Evolutionary conservation across 2,329 filamentous ascomycete species (phyloP).

Genomic region (Sporothrix luriei): DNA sequence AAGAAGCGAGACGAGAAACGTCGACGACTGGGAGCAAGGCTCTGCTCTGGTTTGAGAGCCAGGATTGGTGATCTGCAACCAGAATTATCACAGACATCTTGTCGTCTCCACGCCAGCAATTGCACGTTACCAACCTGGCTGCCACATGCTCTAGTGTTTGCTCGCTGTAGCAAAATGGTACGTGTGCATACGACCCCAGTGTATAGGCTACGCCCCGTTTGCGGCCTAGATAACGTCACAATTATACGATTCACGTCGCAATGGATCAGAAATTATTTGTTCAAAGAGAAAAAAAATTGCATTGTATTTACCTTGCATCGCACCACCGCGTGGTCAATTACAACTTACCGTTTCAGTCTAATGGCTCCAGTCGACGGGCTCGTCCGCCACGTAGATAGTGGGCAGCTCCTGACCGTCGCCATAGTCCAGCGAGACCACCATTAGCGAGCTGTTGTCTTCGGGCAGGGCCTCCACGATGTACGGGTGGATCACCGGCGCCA

Average conservation of each 20-base stretch:
- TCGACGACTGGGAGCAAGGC: not conserved
- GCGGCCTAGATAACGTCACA: not conserved
- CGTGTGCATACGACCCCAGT: too few relatives aligned
- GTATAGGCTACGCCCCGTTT: too few relatives aligned
- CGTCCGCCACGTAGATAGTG: not conserved
- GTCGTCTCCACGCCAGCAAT: too few relatives aligned
- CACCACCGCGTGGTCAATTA: not conserved
- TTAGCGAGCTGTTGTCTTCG: not conserved
- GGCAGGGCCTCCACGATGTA: not conserved
- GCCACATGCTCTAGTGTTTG: too few relatives aligned
- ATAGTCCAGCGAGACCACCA: not conserved
- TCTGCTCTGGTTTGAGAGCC: too few relatives aligned
- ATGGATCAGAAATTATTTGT: not conserved
- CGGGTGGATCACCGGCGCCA: not conserved
- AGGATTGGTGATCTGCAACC: too few relatives aligned
- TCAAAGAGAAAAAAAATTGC: not conserved
- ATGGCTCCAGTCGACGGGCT: not conserved
- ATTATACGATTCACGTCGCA: not conserved
- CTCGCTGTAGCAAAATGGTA: too few relatives aligned
- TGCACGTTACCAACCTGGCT: too few relatives aligned
- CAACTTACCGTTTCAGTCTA: not conserved
- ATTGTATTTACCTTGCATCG: not conserved
- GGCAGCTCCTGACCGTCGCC: not conserved
- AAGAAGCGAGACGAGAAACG: too few relatives aligned
- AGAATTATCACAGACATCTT: too few relatives aligned